Evolutionary conservation across 2,329 filamentous ascomycete genomes (phyloP), one percentile per base, ranked within the genome.

Genomic region (Fusarium beomiforme): DNA sequence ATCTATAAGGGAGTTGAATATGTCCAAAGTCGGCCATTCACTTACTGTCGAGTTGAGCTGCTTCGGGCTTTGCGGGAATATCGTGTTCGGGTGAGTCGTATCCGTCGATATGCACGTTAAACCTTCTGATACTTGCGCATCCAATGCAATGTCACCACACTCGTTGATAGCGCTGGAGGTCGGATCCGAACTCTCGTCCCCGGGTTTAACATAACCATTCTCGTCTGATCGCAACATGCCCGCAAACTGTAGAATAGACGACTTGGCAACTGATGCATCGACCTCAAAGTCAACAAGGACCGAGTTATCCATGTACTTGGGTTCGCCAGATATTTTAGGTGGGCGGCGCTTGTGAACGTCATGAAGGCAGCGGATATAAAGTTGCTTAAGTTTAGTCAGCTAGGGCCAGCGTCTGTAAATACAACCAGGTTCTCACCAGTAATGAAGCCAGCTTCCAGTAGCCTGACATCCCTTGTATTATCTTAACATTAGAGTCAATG

Each of bases 1-100:
- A 0, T 67, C 60, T 1, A 71, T 39, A 3, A 74, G 41, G 0
- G 62, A 59, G 24, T 64, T 67, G 19, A 67, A 60, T 0, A 69
- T 23, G 0, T 73, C 70, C 3, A 69, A 17, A 4, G 56, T 31
- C 0, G 63, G 59, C 59, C 42, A 47, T 34, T 50, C 51, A 1
- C 1, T 60, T 0, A 23, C 8, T 1, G 10, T 13, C 2, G 19
- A 3, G 7, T 6, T 2, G 2, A 26, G 1, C 2, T 33, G 36
- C 0, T 1, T 17, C 5, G n/a, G 17, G 17, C 9, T 2, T 24
- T 26, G 44, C 8, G 19, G 23, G 0, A 31, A 1, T 10, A n/a
- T 36, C 17, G 31, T 14, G 11, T 29, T 37, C 36, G 21, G 11
- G 0, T 42, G 2, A 5, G 2, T 11, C 16, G 39, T 21, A 31